These are phyloP conservation scores for Picochlorum sp. DNA, from an alignment of 139 green algal genomes.

Conservation along the genomic window DNA sequence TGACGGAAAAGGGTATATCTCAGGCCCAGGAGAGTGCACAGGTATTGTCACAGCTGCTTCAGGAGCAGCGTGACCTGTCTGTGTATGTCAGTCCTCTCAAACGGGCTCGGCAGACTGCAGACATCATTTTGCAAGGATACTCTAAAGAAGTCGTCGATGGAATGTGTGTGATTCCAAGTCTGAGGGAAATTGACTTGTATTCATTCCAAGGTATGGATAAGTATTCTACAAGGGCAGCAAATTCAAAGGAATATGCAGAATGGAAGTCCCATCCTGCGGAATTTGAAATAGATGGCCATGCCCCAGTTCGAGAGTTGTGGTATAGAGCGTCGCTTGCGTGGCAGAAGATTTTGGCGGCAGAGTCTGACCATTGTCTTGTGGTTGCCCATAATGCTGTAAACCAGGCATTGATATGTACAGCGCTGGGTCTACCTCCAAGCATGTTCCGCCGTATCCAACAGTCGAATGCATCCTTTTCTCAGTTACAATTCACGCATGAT, in stretches of 20 bases:
- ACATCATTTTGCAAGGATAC: constrained; percentile 48
- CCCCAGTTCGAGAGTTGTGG: constrained; percentile 73
- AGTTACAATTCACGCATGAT: constrained; percentile 62
- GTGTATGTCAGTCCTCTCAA: constrained; percentile 66
- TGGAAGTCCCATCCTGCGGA: constrained; percentile 71
- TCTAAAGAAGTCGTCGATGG: constrained; percentile 32
- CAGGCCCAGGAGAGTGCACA: constrained; percentile 79
- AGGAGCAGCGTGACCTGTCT: constrained; percentile 48
- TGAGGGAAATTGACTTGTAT: constrained; percentile 94
- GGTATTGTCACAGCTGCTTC: constrained; percentile 1
- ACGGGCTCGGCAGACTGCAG: constrained; percentile 65
- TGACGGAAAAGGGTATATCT: constrained; percentile 72
- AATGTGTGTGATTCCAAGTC: constrained; percentile 32
- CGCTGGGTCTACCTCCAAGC: constrained; percentile 58
- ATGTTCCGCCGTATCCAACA: constrained; percentile 74
- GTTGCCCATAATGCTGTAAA: constrained; percentile 97
- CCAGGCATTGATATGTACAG: constrained; percentile 65
- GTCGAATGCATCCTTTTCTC: constrained; percentile 65
- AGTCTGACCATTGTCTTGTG: constrained; percentile 45
- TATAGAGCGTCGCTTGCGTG: constrained; percentile 80
- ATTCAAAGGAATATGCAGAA: constrained; percentile 48
- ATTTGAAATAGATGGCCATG: constrained; percentile 82
- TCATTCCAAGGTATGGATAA: constrained; percentile 91
- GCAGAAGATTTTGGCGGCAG: constrained; percentile 53
- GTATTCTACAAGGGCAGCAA: constrained; percentile 61